Evolutionary conservation across 148 eudicot genomes (phyloP), one percentile per base, ranked within the genome.

Genomic region (Fagopyrum tataricum): DNA sequence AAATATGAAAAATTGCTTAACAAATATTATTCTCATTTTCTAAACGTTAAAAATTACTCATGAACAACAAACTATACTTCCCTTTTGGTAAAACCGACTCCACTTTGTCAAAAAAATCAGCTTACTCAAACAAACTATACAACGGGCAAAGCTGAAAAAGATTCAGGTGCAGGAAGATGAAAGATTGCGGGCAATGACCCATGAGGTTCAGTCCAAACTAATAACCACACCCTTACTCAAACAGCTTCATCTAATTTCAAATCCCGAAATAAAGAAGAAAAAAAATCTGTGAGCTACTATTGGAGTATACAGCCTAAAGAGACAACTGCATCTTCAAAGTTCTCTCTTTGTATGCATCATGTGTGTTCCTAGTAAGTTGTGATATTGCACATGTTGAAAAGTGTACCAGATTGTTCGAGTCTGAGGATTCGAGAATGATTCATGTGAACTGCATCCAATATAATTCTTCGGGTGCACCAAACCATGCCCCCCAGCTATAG

Each of bases 391-490:
- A 59, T 59, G 67, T 61, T 31, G 37, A 31, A 31, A 31, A 12
- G 67, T 17, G 8, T 64, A 64, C 69, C 69, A 7, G 17, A 64
- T 64, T 55, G 23, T 55, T 37, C 20, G n/a, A n/a, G n/a, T n/a
- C n/a, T n/a, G 20, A 39, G 4, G 44, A 64, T 37, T 14, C 5
- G 42, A 8, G 43, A 71, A 4, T 42, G 17, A 7, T 72, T 80
- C 78, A 84, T 15, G 83, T 56, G 79, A 86, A 88, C 41, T 78
- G 77, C 88, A 91, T 81, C 78, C 87, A 81, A 68, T 75, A 83
- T 49, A 91, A 71, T 48, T 92, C 98, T 56, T 85, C 95, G 24
- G 74, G 52, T 12, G 97, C 87, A 75, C 93, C 95, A n/a, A 94
- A 68, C 98, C 98, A 94, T 53, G 87, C 91, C 23, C 87, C 90